Conservation (phyloP, 2,329 filamentous ascomycete species). For the Lasiodiplodia theobromae region DNA sequence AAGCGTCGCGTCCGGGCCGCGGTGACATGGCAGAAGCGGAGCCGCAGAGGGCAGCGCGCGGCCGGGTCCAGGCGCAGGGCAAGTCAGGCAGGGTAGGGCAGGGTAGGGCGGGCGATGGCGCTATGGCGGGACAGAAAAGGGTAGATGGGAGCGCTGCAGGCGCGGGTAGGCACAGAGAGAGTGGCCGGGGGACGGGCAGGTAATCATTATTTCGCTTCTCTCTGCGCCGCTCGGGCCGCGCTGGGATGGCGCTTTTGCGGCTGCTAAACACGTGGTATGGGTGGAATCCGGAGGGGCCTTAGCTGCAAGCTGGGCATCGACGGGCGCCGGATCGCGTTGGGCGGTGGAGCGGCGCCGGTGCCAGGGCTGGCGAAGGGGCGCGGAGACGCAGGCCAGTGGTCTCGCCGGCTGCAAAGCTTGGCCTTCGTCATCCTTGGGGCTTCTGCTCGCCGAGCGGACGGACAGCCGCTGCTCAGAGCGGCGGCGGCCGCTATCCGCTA, state of each 20-base stretch:
- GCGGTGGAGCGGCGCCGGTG: slow-evolving; percentile 7
- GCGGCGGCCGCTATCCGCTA: slow-evolving; percentile 23
- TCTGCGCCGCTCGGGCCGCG: slow-evolving; percentile 24
- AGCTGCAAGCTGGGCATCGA: slow-evolving; percentile 1
- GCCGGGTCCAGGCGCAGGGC: slow-evolving; percentile 9
- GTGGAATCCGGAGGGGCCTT: slow-evolving; percentile 12
- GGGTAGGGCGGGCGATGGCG: slow-evolving; percentile 2
- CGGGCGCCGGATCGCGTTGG: neutral
- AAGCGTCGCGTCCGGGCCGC: slow-evolving; percentile 24
- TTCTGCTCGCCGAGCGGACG: slow-evolving; percentile 10
- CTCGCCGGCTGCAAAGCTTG: slow-evolving; percentile 18
- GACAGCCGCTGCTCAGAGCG: slow-evolving; percentile 1
- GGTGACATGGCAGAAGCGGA: slow-evolving; percentile 23
- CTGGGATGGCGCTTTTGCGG: slow-evolving; percentile 16
- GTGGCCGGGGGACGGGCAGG: neutral
- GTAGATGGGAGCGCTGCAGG: slow-evolving; percentile 4
- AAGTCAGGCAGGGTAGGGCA: neutral
- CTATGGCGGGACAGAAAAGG: neutral
- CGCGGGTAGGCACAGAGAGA: neutral
- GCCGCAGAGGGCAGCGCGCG: slow-evolving; percentile 21
- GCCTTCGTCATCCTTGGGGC: slow-evolving; percentile 18
- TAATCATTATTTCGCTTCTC: slow-evolving; percentile 26
- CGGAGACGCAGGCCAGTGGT: neutral
- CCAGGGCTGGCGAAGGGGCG: neutral
- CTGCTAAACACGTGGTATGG: slow-evolving; percentile 19